phyloP scores from a whole-genome alignment of 208 protist species.

The Balamuthia mandrillaris region DNA sequence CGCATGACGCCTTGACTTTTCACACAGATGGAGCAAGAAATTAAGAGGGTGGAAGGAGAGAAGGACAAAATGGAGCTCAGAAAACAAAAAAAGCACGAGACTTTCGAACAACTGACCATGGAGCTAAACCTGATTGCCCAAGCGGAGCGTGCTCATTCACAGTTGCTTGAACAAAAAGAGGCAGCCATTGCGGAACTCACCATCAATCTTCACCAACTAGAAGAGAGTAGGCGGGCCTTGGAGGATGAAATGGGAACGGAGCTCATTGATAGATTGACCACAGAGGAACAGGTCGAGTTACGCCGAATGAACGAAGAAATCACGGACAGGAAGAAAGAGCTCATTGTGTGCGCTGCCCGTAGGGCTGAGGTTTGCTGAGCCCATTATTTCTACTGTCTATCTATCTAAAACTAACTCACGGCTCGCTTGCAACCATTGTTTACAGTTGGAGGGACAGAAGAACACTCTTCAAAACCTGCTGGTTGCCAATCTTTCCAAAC shows the following conservation, averaged over 20 bases:
- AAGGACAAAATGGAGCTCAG: conserved; percentile 27
- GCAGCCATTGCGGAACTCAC: not conserved
- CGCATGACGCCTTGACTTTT: too few relatives aligned
- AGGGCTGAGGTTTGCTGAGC: conserved; percentile 41
- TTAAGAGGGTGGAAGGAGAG: not conserved
- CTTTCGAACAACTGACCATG: conserved; percentile 2
- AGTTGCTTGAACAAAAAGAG: not conserved
- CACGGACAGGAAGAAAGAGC: conserved; percentile 11
- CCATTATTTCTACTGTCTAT: not conserved
- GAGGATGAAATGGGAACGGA: conserved; percentile 42
- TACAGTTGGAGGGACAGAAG: not conserved
- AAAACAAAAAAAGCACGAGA: not conserved
- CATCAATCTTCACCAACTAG: not conserved
- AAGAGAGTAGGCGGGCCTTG: conserved; percentile 22
- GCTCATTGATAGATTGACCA: not conserved
- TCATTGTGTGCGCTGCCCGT: not conserved
- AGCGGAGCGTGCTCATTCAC: not conserved
- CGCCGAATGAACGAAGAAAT: conserved; percentile 4
- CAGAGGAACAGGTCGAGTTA: conserved; percentile 18
- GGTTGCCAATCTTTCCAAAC: not conserved
- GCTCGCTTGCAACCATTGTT: not conserved
- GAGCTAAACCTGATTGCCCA: conserved; percentile 16
- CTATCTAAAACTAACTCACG: not conserved
- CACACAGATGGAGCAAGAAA: conserved; percentile 33
- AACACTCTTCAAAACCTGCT: not conserved